phyloP scores from a whole-genome alignment of 495 filamentous ascomycete species.

The Viridothelium virens region DNA sequence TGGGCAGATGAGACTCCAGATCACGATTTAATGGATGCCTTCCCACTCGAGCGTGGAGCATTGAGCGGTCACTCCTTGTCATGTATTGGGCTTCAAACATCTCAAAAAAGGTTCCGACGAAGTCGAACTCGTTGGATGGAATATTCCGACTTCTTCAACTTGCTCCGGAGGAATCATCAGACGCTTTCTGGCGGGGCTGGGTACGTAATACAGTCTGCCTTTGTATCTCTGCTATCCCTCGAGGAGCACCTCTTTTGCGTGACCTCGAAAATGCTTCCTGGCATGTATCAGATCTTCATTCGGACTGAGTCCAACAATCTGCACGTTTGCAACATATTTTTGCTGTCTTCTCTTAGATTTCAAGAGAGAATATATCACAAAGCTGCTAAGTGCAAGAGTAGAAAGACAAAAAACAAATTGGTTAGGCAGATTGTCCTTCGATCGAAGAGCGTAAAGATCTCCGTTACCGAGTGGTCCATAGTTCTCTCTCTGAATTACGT shows the following conservation, averaged over 20 bases:
- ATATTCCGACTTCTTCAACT: background rate
- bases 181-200: background rate
- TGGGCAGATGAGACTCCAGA: background rate
- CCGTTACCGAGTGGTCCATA: too few relatives aligned
- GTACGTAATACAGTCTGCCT: background rate
- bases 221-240: background rate
- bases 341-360: too few relatives aligned
- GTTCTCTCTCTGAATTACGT: too few relatives aligned
- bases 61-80: background rate
- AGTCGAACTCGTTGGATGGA: background rate
- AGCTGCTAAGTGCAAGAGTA: too few relatives aligned
- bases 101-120: constrained; percentile 4
- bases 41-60: background rate
- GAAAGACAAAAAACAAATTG: too few relatives aligned
- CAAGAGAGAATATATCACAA: too few relatives aligned
- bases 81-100: constrained; percentile 8
- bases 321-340: background rate
- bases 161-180: background rate
- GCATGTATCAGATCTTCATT: background rate
- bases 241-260: background rate
- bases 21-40: background rate
- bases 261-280: background rate
- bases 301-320: background rate
- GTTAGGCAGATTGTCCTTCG: too few relatives aligned
- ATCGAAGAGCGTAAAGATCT: too few relatives aligned